phyloP scores from a whole-genome alignment of 192 early-diverging fungal genomes.

The Lunasporangiospora selenospora region DNA sequence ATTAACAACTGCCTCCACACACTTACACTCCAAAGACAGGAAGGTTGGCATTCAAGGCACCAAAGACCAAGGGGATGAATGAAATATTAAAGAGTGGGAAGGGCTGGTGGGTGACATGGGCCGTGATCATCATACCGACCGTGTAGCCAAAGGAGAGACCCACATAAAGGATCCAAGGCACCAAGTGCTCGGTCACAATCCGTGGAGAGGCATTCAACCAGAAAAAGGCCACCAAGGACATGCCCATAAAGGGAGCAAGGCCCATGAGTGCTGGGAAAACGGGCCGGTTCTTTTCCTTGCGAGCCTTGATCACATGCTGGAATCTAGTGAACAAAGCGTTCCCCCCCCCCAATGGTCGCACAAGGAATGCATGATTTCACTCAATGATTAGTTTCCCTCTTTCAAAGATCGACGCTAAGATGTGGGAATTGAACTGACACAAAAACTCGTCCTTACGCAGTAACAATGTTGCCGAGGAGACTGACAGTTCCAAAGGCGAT shows the following conservation, averaged over 20 bases:
- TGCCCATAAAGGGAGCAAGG: constrained; percentile 67
- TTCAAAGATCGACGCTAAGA: no score
- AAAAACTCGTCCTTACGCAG: constrained; percentile 66
- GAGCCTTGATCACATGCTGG: constrained; percentile 65
- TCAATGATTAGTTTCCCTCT: no score
- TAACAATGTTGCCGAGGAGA: constrained; percentile 60
- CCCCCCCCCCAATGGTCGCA: no score
- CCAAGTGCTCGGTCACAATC: constrained; percentile 69
- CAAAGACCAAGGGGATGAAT: constrained; percentile 66
- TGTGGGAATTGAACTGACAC: no score
- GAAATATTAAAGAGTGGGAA: constrained; percentile 80
- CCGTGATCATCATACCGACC: constrained; percentile 85
- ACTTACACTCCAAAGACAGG: constrained; percentile 56
- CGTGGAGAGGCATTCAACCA: constrained; percentile 75
- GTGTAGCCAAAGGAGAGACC: constrained; percentile 83
- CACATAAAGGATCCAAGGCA: constrained; percentile 71
- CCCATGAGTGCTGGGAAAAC: constrained; percentile 64
- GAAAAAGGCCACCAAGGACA: constrained; percentile 57
- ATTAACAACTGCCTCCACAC: not conserved
- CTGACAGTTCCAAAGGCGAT: constrained; percentile 55
- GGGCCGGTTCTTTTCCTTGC: constrained; percentile 60
- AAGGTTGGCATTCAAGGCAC: constrained; percentile 63
- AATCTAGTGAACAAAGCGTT: constrained; percentile 51
- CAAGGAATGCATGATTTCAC: no score
- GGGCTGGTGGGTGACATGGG: constrained; percentile 83